A percentile compares a stretch with the other conserved stretches of the same genome.
Evolutionary conservation across 2,329 filamentous ascomycete genomes (phyloP).

Genomic region (Aspergillus fischeri): DNA sequence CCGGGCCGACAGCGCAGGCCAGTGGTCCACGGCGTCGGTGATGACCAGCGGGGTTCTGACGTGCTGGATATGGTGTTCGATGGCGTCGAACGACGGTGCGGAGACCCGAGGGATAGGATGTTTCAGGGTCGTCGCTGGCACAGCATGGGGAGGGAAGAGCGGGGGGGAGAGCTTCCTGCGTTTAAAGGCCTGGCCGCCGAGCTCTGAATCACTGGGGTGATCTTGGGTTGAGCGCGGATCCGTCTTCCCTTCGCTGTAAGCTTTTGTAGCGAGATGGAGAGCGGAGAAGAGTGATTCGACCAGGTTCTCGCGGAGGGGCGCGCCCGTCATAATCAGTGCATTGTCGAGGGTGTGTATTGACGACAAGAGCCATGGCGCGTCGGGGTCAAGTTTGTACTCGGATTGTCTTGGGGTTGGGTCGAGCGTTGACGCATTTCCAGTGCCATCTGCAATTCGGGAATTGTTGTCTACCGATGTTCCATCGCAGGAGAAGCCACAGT

Average conservation of each 20-base stretch:
- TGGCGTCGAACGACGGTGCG: slow-evolving; percentile 53
- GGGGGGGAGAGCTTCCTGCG: slow-evolving; percentile 29
- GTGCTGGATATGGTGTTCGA: slow-evolving; percentile 57
- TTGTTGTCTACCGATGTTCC: background rate
- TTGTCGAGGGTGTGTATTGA: slow-evolving; percentile 68
- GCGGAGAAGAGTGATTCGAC: slow-evolving; percentile 36
- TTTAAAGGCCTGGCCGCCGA: slow-evolving; percentile 17
- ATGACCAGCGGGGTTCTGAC: slow-evolving; percentile 63
- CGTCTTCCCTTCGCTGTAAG: background rate
- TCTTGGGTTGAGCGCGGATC: background rate
- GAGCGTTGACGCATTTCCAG: background rate
- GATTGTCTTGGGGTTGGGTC: slow-evolving; percentile 4
- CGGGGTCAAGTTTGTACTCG: slow-evolving; percentile 10
- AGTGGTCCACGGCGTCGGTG: slow-evolving; percentile 59
- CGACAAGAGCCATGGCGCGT: slow-evolving; percentile 48
- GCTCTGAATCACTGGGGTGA: background rate
- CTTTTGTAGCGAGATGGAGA: slow-evolving; percentile 23
- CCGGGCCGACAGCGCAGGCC: slow-evolving; percentile 68
- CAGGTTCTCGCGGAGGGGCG: slow-evolving; percentile 50
- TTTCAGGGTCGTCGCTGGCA: slow-evolving; percentile 31
- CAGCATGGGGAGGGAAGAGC: slow-evolving; percentile 30
- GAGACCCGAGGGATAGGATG: slow-evolving; percentile 38
- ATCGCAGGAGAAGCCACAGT: slow-evolving; percentile 14
- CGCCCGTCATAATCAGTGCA: slow-evolving; percentile 71
- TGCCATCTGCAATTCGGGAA: background rate